Percentiles rank a stretch among this genome's conserved stretches.
These are phyloP conservation scores for Plasmodium gonderi DNA, from an alignment of 169 alveolate species.

Conservation along the genomic window DNA sequence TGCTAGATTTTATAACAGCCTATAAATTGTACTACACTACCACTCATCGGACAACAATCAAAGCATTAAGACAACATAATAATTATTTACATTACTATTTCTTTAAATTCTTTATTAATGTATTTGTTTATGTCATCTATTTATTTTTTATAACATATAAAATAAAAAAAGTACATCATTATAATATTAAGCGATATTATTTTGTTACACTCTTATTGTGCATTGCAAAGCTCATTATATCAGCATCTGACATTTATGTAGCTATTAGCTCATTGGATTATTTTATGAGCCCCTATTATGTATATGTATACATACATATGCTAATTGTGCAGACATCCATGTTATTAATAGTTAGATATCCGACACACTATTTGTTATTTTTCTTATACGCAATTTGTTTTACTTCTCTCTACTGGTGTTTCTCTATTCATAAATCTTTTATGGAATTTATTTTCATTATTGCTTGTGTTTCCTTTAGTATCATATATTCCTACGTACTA, in stretches of 20 bases:
- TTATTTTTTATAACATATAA: constrained; percentile 12
- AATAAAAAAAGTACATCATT: constrained; percentile 7
- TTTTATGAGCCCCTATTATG: constrained; percentile 45
- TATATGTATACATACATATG: constrained; percentile 63
- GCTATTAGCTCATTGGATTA: constrained; percentile 49
- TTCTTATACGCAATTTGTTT: constrained; percentile 22
- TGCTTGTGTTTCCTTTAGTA: constrained; percentile 62
- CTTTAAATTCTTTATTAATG: constrained; percentile 7
- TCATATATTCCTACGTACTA: constrained; percentile 74
- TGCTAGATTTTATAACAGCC: constrained; percentile 45
- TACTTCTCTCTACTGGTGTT: constrained; percentile 44
- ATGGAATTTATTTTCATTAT: constrained; percentile 68
- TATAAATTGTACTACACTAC: constrained; percentile 37
- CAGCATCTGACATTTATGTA: constrained; percentile 33
- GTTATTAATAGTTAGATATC: constrained; percentile 62
- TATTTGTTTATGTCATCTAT: constrained; percentile 12
- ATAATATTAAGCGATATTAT: constrained; percentile 69
- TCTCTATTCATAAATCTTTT: constrained; percentile 39
- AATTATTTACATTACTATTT: constrained; percentile 19
- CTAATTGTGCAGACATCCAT: constrained; percentile 51
- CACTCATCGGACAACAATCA: background rate
- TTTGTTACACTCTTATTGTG: constrained; percentile 69
- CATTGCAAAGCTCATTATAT: constrained; percentile 22
- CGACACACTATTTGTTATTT: constrained; percentile 59
- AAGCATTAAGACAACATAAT: background rate